phyloP scores from a whole-genome alignment of 805 yeast species.

The Yarrowia porcina region DNA sequence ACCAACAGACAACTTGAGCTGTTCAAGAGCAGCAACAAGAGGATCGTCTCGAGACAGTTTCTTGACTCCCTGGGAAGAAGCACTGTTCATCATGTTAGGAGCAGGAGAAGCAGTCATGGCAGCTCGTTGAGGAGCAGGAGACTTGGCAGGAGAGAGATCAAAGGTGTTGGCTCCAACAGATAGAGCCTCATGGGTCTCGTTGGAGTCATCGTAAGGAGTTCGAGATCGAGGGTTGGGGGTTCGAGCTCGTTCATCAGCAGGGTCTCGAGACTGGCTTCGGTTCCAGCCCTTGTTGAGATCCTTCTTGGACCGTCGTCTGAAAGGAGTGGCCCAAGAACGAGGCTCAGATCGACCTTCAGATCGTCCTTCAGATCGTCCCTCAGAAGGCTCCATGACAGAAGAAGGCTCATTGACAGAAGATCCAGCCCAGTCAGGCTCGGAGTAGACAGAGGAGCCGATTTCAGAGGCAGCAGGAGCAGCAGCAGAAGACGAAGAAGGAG shows the following conservation, averaged over 20 bases:
- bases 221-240: slow-evolving; percentile 6
- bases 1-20: slow-evolving; percentile 36
- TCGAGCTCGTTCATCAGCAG: slow-evolving; percentile 5
- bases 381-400: background rate
- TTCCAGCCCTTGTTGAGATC: slow-evolving; percentile 36
- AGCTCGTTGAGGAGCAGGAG: slow-evolving; percentile 16
- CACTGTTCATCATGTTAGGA: background rate
- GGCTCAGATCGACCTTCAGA: background rate
- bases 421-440: slow-evolving; percentile 10
- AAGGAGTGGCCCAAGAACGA: slow-evolving; percentile 46
- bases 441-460: background rate
- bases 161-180: slow-evolving; percentile 36
- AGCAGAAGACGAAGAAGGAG: background rate
- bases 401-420: background rate
- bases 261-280: slow-evolving; percentile 24
- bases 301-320: slow-evolving; percentile 40
- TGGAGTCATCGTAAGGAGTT: slow-evolving; percentile 8
- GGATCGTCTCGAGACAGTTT: slow-evolving; percentile 44
- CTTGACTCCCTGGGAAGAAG: slow-evolving; percentile 26
- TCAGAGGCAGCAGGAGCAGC: background rate
- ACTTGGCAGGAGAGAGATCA: slow-evolving; percentile 31
- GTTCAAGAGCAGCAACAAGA: slow-evolving; percentile 52
- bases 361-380: no score
- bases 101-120: background rate
- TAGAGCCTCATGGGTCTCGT: slow-evolving; percentile 10